Evolutionary conservation across 306 rosid genomes (phyloP).

Genomic region (Cucurbita moschata): DNA sequence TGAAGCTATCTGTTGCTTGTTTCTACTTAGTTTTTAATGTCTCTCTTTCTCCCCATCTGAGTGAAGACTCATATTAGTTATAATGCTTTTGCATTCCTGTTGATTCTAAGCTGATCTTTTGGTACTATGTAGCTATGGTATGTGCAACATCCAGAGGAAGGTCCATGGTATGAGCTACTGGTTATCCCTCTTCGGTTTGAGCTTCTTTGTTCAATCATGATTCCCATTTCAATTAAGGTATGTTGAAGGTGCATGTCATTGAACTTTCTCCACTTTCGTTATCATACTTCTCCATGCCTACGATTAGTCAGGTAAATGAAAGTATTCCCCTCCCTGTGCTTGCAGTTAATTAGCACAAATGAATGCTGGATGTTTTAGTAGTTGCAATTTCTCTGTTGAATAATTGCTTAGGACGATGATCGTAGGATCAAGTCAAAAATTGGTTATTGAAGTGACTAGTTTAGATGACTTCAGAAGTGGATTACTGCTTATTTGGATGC

Average conservation of each 20-base stretch:
- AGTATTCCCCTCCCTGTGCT: background rate
- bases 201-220: conserved; percentile 98
- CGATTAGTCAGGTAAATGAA: background rate
- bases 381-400: background rate
- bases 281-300: background rate
- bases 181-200: conserved; percentile 94
- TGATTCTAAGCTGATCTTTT: background rate
- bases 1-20: background rate
- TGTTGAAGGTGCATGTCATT: conserved; percentile 7
- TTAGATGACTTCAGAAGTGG: background rate
- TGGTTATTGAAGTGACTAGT: background rate
- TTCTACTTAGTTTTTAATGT: background rate
- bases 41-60: background rate
- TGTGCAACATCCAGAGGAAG: conserved; percentile 73
- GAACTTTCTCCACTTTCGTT: background rate
- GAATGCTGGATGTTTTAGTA: background rate
- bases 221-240: conserved; percentile 99
- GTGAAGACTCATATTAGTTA: background rate
- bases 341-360: no score
- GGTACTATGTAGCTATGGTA: conserved; percentile 64
- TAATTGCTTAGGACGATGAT: background rate
- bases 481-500: background rate
- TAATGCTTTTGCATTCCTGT: background rate
- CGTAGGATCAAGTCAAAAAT: background rate
- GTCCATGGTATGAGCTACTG: conserved; percentile 90